Evolutionary conservation across 129 eudicot genomes (phyloP).

Genomic region (Flaveria bidentis): DNA sequence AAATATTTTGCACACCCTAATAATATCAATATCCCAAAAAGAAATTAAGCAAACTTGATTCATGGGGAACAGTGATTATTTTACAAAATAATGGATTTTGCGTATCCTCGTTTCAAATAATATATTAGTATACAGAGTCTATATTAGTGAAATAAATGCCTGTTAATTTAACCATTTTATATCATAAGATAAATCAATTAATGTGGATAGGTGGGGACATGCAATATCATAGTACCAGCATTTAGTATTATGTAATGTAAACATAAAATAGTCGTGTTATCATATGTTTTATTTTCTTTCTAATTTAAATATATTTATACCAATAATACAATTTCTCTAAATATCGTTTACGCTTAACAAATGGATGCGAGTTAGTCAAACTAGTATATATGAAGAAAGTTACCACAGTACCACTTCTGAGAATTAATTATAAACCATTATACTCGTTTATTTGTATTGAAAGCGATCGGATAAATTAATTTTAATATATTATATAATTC

Average conservation of each 20-base stretch:
- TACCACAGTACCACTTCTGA: not conserved
- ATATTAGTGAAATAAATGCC: not conserved
- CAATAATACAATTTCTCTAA: not conserved
- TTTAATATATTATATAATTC: too few species aligned
- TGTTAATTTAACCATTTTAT: too few species aligned
- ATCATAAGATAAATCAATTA: too few species aligned
- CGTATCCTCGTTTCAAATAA: not conserved
- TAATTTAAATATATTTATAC: not conserved
- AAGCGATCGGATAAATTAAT: too few species aligned
- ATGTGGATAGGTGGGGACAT: too few species aligned
- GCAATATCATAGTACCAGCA: too few species aligned
- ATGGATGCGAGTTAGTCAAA: not conserved
- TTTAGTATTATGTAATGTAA: too few species aligned
- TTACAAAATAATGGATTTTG: not conserved
- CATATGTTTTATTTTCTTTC: too few species aligned
- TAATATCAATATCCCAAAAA: not conserved
- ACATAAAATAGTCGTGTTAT: too few species aligned
- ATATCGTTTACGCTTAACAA: not conserved
- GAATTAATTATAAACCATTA: too few species aligned
- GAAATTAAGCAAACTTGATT: not conserved
- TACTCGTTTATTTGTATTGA: too few species aligned
- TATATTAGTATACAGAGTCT: not conserved
- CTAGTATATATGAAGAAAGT: not conserved
- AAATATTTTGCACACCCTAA: too few species aligned
- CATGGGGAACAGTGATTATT: not conserved